These are phyloP conservation scores for Gossypium aridum DNA, from an alignment of 441 rosid species.

Conservation along the genomic window DNA sequence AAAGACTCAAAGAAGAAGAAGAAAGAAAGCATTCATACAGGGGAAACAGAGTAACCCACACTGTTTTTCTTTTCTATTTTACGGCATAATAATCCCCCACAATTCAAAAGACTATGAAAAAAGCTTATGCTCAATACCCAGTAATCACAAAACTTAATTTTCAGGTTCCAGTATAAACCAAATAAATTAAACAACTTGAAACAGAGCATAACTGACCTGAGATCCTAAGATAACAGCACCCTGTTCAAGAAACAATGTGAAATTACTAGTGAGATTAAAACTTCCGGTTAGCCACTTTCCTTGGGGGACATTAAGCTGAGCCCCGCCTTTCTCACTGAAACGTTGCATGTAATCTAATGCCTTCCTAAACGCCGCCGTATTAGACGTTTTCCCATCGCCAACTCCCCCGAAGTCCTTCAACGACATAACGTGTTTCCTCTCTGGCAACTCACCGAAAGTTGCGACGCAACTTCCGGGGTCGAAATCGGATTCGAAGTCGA, in stretches of 20 bases:
- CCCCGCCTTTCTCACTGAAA: constrained; percentile 46
- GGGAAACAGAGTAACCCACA: background rate
- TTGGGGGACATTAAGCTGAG: constrained; percentile 65
- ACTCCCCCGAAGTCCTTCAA: constrained; percentile 78
- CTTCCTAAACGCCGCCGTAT: constrained; percentile 61
- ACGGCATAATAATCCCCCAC: background rate
- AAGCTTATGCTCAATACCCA: background rate
- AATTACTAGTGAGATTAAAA: constrained; percentile 80
- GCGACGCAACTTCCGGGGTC: constrained; percentile 33
- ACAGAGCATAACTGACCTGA: constrained; percentile 35
- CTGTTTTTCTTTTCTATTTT: background rate
- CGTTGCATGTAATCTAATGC: constrained; percentile 51
- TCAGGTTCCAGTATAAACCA: background rate
- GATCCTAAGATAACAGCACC: constrained; percentile 83
- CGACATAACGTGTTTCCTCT: constrained; percentile 53
- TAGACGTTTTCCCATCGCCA: constrained; percentile 69
- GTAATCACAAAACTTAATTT: background rate
- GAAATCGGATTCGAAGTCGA: background rate
- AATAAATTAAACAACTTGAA: background rate
- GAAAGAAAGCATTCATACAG: background rate
- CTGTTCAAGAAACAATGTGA: constrained; percentile 69
- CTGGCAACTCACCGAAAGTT: constrained; percentile 26
- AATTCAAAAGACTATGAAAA: background rate
- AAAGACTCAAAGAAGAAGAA: background rate
- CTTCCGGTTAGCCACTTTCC: constrained; percentile 90